Percentiles rank a stretch among this genome's conserved stretches.
phyloP scores from a whole-genome alignment of 805 yeast genomes.

The Lachancea lanzarotensis region DNA sequence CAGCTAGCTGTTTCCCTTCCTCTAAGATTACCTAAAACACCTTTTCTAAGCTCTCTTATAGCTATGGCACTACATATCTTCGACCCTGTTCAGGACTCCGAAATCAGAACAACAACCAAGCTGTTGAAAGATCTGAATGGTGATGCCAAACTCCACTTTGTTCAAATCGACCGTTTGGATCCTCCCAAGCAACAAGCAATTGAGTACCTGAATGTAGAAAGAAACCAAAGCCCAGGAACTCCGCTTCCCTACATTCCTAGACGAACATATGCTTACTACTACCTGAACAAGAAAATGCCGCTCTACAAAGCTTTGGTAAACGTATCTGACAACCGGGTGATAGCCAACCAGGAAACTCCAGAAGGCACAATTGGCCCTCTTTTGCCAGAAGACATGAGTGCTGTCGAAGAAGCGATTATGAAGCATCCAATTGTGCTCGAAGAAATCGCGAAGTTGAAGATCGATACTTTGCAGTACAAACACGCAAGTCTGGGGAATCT shows the following conservation, averaged over 20 bases:
- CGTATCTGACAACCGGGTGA: constrained; percentile 53
- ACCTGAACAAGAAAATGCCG: constrained; percentile 41
- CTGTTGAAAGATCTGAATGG: constrained; percentile 53
- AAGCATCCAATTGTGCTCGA: constrained; percentile 53
- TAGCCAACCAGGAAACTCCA: constrained; percentile 49
- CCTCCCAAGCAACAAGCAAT: constrained; percentile 75
- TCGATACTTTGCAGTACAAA: constrained; percentile 41
- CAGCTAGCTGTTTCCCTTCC: too few species aligned
- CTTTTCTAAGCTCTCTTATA: not conserved
- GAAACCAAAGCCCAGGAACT: constrained; percentile 36
- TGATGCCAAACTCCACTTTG: constrained; percentile 52
- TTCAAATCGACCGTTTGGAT: constrained; percentile 61
- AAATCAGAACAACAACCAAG: constrained; percentile 50
- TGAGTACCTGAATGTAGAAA: constrained; percentile 62
- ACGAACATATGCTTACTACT: constrained; percentile 62
- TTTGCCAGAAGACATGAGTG: constrained; percentile 56
- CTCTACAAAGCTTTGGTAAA: constrained; percentile 71
- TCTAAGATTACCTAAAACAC: not conserved
- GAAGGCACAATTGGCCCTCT: constrained; percentile 66
- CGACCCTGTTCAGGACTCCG: constrained; percentile 53
- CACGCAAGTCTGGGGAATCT: constrained; percentile 20
- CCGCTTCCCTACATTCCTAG: constrained; percentile 57
- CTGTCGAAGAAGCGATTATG: constrained; percentile 45
- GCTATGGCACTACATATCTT: constrained; percentile 43
- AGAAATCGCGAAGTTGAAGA: constrained; percentile 59